Base-by-base conservation (phyloP, 2,329 filamentous ascomycete genomes). In the Clonostachys sp. region DNA sequence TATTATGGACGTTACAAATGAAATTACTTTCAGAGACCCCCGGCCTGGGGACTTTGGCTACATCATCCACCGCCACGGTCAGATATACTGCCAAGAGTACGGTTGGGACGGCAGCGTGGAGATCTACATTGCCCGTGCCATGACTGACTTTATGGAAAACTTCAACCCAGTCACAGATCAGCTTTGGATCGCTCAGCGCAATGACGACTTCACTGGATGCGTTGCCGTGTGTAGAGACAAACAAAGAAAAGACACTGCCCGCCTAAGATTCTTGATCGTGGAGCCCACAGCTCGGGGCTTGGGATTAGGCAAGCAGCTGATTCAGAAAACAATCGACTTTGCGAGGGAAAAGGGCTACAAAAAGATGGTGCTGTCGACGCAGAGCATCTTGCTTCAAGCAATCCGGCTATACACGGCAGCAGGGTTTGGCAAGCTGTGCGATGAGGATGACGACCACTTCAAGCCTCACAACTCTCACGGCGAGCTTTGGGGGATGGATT, bases 101-200 rank as follows among this genome's bases (percentile, higher is more conserved):
- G 51, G 48, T 14, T 58, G 50, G 36, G 52, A 53, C n/a, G 51
- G 51, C 4, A 34, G 30, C 2, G 59, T 59, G 34, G 59, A 62
- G 33, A 53, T 54, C 5, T 41, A 53, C 12, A 48, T 59, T 5
- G 52, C 51, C 12, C 50, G 49, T 13, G 59, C 59, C 8, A 49
- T 51, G 6, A 54, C 57, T 9, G 57, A 59, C 17, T 61, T 61
- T 42, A 40, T 60, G 34, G 47, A 51, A 12, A 55, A 54, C 13
- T 54, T 53, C 45, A 51, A 61, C 20, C 50, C 54, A 3, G 35
- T 36, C 9, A 30, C 12, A n/a, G 59, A 61, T n/a, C 55, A 52
- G 3, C 57, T 55, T 48, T 62, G 59, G 59, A 59, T 62, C 12
- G 58, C 57, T 0, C 59, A 62, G 42, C 48, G 44, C 5, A 50